Evolutionary conservation across 768 basidiomycete species (phyloP), one percentile per base, ranked within the genome.

Genomic region (Lentinus brumalis): DNA sequence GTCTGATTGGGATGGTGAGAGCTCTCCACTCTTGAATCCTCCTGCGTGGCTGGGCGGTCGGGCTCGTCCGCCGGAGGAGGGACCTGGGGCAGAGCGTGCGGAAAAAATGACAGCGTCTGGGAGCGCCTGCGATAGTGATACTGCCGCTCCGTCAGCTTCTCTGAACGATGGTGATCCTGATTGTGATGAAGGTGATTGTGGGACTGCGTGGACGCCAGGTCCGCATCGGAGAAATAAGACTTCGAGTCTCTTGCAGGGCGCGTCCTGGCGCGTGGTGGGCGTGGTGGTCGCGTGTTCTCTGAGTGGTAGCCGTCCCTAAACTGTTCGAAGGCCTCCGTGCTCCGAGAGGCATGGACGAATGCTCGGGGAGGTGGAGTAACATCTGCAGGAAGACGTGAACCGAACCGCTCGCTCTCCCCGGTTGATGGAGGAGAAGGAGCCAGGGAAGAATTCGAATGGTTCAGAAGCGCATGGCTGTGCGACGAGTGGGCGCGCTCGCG

Each of bases 401-500:
- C 42, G 10, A 32, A 50, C 11, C 58, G 58, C 18, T 45, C 59
- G 29, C 30, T 11, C 16, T 60, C 58, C 21, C 32, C 12, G 7
- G 55, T 59, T 35, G 44, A 21, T 45, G 53, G 57, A 10, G 55
- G 56, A 15, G 50, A 50, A 31, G 42, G 62, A 8, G 41, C 11
- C n/a, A 66, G 35, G 40, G 63, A 63, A 50, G 64, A 49, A 3
- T 60, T 52, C 29, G 63, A 67, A 2, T 47, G 55, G 42, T 64
- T 56, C 44, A 39, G 50, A 41, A 59, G 38, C 52, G 59, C 46
- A 38, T 61, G 61, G 53, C 66, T 52, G 39, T 66, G 60, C 56
- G 76, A 73, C 18, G 77, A 77, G 63, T 79, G 81, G 5, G 83
- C 82, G 57, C 87, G 81, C 61, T 79, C 82, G 52, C 89, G 83